phyloP scores from a whole-genome alignment of 805 yeast genomes.

The Clavispora carvajalis region DNA sequence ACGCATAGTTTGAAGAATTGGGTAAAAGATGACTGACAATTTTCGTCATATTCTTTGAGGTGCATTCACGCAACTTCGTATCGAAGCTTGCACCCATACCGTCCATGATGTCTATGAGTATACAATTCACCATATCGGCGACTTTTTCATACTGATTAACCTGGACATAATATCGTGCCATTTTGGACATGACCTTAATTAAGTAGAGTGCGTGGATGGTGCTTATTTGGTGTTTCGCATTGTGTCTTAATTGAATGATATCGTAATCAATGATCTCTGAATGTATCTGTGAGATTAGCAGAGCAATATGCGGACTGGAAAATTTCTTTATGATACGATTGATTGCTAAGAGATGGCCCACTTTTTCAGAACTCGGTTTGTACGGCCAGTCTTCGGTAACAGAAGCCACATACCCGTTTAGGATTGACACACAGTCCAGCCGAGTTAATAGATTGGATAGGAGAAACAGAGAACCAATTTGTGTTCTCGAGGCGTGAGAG shows the following conservation, averaged over 20 bases:
- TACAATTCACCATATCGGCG: conserved; percentile 46
- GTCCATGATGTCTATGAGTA: conserved; percentile 33
- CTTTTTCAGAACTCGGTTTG: conserved; percentile 8
- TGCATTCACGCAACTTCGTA: conserved; percentile 53
- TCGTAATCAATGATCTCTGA: conserved; percentile 5
- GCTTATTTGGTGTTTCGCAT: conserved; percentile 1
- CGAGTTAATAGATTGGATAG: conserved; percentile 52
- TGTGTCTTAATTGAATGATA: conserved; percentile 1
- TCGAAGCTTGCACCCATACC: conserved; percentile 40
- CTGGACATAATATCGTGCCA: conserved; percentile 23
- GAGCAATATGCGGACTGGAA: conserved; percentile 5
- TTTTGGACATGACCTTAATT: conserved; percentile 32
- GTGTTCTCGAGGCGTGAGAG: conserved; percentile 50
- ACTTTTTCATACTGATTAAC: conserved; percentile 31
- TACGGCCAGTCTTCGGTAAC: conserved; percentile 15
- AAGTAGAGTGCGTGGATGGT: conserved; percentile 22
- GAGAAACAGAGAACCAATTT: conserved; percentile 47
- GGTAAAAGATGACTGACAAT: conserved; percentile 32
- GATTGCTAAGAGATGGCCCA: conserved; percentile 39
- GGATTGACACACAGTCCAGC: conserved; percentile 32
- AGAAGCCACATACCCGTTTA: conserved; percentile 13
- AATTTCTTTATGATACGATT: conserved; percentile 32
- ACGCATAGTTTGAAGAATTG: conserved; percentile 33
- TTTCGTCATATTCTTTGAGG: conserved; percentile 62
- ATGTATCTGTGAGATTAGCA: conserved; percentile 2